These are phyloP conservation scores for Handroanthus guayacan DNA, from an alignment of 257 asterid genomes.

Conservation along the genomic window DNA sequence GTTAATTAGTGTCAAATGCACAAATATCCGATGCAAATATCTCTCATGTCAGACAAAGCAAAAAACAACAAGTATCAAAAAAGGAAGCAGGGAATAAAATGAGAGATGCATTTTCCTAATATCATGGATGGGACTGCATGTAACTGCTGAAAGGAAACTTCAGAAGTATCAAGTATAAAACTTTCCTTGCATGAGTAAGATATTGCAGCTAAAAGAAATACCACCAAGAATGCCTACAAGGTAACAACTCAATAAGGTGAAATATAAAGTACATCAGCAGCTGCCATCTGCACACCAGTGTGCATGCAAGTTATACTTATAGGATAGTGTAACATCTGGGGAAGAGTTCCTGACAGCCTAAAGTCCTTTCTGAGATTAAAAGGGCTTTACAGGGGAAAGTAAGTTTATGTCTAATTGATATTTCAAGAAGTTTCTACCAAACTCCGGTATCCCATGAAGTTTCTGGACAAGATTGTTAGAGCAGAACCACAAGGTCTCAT, in stretches of 20 bases:
- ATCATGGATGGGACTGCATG: conserved; percentile 12
- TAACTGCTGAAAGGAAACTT: background rate
- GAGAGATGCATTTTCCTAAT: background rate
- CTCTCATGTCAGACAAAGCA: background rate
- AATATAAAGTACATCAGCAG: background rate
- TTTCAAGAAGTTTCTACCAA: conserved; percentile 2
- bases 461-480: background rate
- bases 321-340: background rate
- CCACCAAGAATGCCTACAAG: too few relatives aligned
- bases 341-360: background rate
- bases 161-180: too few relatives aligned
- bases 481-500: background rate
- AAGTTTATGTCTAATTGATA: background rate
- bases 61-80: background rate
- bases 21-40: background rate
- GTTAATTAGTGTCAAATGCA: background rate
- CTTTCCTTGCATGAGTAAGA: background rate
- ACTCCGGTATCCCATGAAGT: background rate
- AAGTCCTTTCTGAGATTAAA: background rate
- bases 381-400: background rate
- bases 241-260: background rate
- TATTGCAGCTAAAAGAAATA: background rate
- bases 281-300: background rate
- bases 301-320: background rate
- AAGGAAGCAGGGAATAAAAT: background rate